Base-by-base conservation (phyloP, 768 basidiomycete species). In the Naganishia friedmannii region DNA sequence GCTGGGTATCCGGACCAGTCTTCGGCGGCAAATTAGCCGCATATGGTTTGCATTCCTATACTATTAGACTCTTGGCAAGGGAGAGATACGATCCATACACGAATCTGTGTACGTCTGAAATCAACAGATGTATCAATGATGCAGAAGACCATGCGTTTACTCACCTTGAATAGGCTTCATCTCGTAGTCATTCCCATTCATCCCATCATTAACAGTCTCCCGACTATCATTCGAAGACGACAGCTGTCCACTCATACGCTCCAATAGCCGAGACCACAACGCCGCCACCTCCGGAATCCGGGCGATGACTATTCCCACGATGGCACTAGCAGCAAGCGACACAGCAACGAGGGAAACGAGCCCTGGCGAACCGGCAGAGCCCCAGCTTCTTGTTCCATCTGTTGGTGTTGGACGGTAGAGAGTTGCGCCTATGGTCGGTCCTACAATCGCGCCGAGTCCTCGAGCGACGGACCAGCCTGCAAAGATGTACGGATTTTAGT, bases 301-400 rank as follows among this genome's bases (percentile, higher is more conserved):
- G 13, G 42, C 68, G 21, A 69, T 32, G 0, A 63, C 45, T 7
- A 69, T 0, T 7, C 70, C 70, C 19, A 69, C 57, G 6, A 60
- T 57, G 12, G 73, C 73, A 54, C 73, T 74, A 7, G 54, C 48
- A 1, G 72, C 71, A 51, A 74, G 37, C 54, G 72, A 73, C 0
- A 65, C 72, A 31, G 72, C 74, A 13, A 74, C 72, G 8, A 72
- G 60, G 12, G 67, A 69, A 17, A 74, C 72, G 29, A 74, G 56
- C 4, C 70, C 72, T 0, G 74, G 74, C 15, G 74, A 74, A 21
- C 74, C 74, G 21, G 74, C 74, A 15, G 74, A 74, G 8, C 74
- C 74, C 70, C 70, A 74, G 15, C 48, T 53, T 23, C 57, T 42
- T 7, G 34, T 34, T 10, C 48, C 37, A 28, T 65, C 45, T 10